Evolutionary conservation across 1,139 yeast genomes (phyloP), one percentile per base, ranked within the genome.

Genomic region (Blastobotrys raffinosifermentans): DNA sequence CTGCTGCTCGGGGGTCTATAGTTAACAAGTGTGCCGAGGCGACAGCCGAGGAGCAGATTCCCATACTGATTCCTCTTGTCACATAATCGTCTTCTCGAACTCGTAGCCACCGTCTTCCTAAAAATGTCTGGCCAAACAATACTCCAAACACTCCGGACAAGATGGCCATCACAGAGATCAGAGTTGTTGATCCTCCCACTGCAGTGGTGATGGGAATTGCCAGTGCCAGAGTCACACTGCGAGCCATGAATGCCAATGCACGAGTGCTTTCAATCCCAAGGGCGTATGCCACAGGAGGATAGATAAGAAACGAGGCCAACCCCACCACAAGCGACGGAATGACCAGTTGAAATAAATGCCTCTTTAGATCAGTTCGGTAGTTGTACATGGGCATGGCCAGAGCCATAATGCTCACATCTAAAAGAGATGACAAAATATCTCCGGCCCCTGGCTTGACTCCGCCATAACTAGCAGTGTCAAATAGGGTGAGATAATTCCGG

Each of bases 81-180:
- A 83, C 79, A 53, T 73, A 83, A 55, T 83, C 93, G 50, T 74
- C 73, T 22, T 71, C 68, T 3, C 76, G 67, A 3, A 83, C 69
- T 31, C 79, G 56, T 29, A 82, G 48, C 8, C 48, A 46, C 31
- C 49, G 45, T 45, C 34, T 73, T 35, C 54, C 62, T 52, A 73
- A 54, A 38, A 69, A 60, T 54, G 55, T 70, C 39, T 77, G 83
- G 6, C 91, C 89, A 23, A 77, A 63, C 26, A 83, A 59, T 0
- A 81, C 91, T 1, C 94, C 94, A 32, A 80, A 59, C 8, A 84
- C 78, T 3, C 94, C 94, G 22, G 87, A 77, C 43, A 84, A 62
- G 29, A 84, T 81, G 0, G 93, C 84, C 31, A 85, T 77, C 13
- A 80, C 86, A 0, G 93, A 86, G 76, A 81, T 82, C 35, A 83